Base-by-base conservation (phyloP, 345 rosid genomes). In the Eucalyptus rudis region DNA sequence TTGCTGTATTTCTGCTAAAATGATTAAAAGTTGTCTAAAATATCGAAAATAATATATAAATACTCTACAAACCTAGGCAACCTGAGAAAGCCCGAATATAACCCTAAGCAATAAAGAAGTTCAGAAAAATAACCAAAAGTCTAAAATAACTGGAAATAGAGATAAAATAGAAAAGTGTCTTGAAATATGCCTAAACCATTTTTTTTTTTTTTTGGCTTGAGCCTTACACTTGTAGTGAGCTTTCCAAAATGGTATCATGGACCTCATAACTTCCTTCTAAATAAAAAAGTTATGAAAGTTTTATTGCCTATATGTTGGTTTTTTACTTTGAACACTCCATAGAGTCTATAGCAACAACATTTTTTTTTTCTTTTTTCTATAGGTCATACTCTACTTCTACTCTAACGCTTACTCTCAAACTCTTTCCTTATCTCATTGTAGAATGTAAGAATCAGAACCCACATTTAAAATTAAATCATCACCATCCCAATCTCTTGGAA, bases 331-430 rank as follows among this genome's bases (percentile, higher is more conserved):
- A 71, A 71, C 45, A 33, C 76, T 64, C 76, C 76, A 14, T n/a
- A 64, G 7, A 59, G 31, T 59, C 31, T 59, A 27, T 27, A 27
- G 16, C 31, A 59, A 27, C 31, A 29, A 25, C 16, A 59, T 52
- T 52, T 4, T 4, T 19, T 52, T 52, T 7, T 1, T 52, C 3
- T 52, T 19, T 52, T 13, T 44, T 50, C 2, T 0, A 0, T 19
- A 19, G 2, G 0, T 52, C 24, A 1, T 52, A 52, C 24, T 19
- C 4, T 52, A 52, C 10, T 19, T 4, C 24, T 52, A 52, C 4
- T 52, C 24, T 7, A 52, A 52, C 0, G 4, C 10, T 52, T 10
- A 52, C 58, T 8, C 2, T 52, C 1, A 52, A 0, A 52, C 4
- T 52, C 8, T 52, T 52, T 19, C 10, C 24, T 2, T 52, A 52